Base-by-base conservation (phyloP, 2,329 filamentous ascomycete genomes). In the Aspergillus sp. region DNA sequence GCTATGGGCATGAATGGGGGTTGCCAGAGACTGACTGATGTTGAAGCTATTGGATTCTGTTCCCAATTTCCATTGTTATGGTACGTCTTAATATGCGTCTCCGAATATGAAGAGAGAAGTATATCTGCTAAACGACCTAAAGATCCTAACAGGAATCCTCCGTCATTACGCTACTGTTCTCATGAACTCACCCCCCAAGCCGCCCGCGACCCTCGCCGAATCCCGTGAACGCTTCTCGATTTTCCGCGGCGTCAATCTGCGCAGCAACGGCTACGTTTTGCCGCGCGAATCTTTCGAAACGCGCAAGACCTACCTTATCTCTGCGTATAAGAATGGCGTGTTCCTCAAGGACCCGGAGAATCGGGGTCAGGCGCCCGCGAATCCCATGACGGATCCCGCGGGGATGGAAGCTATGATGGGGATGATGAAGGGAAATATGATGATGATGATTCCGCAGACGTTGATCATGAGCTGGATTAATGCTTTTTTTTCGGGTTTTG, bases 331-430 rank as follows among this genome's bases (percentile, higher is more conserved):
- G 67, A 84, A 81, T 27, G 93, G 94, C 42, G 80, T 80, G 32
- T 98, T 89, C 64, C 75, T 98, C 42, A 96, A 95, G 65, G 87
- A 94, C 53, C 90, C 89, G 1, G 87, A 93, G 46, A 81, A 77
- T 61, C 83, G 86, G 63, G 90, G 90, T 44, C 87, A 96, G 71
- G 85, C 89, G 3, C 85, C 89, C 19, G 82, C 88, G 34, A 98
- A 97, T 70, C 93, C 93, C 3, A 89, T 98, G 81, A 87, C 85
- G 7, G 93, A 98, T 67, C 94, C 94, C 26, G 85, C 85, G 42
- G 88, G 88, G 48, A 98, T 98, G 93, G 94, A 98, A 65, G 91
- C 90, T 57, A 98, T 98, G 93, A 98, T 98, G 93, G 91, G 93
- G 57, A 95, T 95, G 88, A 94, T 98, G 88, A 98, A 98, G 80